Evolutionary conservation across 495 filamentous ascomycete genomes (phyloP), one percentile per base, ranked within the genome.

Genomic region (Lepidopterella palustris): DNA sequence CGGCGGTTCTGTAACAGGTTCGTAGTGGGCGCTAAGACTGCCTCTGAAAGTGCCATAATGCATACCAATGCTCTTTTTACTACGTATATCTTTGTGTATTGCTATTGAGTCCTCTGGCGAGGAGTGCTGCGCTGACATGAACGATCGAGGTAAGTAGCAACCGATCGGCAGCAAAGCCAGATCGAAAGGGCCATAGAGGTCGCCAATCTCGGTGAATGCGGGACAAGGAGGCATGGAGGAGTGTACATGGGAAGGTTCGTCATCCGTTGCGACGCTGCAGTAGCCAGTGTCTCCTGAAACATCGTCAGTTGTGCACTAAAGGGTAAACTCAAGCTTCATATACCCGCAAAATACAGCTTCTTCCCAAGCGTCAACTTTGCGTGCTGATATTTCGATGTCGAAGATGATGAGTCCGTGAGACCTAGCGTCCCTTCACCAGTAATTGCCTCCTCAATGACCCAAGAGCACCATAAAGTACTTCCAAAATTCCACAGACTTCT

Each of bases 401-500:
- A 32, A 32, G 51, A 20, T 15, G 27, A 42, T 42, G 35, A 11
- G 18, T 42, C 35, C 35, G 35, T 10, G 18, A 32, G 24, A 5
- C 50, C 11, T 28, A n/a, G 11, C 26, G 2, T 20, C 28, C 27
- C 53, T 20, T 5, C 26, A 4, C 45, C 32, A 62, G 67, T 27
- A 20, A 61, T 11, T 63, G 67, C 63, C 61, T 65, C 58, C 56
- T 74, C 68, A 5, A 83, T 53, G n/a, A 74, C 69, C 80, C 80
- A 83, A 45, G 78, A 78, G 21, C 76, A 76, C 81, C 81, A 83
- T 6, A 83, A 72, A 0, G 77, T 74, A 4, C 59, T 55, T 42
- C 64, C 61, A 4, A 70, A 62, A 20, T 74, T 71, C 48, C 45
- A 61, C 0, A 66, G 60, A 0, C 50, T 39, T 29, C 79, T 66